A percentile compares a stretch with the other conserved stretches of the same genome.
Evolutionary conservation across 2,329 filamentous ascomycete species (phyloP).

Genomic region (Dactylellina cionopaga): DNA sequence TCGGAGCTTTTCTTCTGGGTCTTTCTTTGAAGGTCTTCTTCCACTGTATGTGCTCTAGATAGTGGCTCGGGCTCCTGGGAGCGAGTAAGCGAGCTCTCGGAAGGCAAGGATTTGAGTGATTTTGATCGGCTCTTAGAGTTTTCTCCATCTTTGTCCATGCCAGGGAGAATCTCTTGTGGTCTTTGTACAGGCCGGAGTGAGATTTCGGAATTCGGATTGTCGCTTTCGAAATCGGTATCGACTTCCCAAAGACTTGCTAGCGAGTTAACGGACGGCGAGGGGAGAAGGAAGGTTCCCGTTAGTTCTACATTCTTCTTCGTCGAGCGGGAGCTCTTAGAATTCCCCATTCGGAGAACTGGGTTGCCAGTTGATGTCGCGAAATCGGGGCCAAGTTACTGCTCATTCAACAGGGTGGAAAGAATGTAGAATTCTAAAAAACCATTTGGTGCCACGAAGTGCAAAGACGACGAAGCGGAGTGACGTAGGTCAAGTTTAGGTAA

Average conservation of each 20-base stretch:
- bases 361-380: too few relatives aligned
- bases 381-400: background rate
- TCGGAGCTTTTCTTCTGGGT: background rate
- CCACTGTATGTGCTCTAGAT: slow-evolving; percentile 1
- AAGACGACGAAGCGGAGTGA: too few relatives aligned
- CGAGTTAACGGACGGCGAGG: slow-evolving; percentile 21
- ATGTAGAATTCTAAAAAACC: too few relatives aligned
- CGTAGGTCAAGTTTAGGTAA: too few relatives aligned
- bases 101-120: background rate
- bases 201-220: slow-evolving; percentile 3
- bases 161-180: background rate
- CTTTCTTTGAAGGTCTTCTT: background rate
- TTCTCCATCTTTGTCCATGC: slow-evolving; percentile 16
- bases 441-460: too few relatives aligned
- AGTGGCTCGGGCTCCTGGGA: background rate
- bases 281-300: slow-evolving; percentile 26
- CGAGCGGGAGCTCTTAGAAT: background rate
- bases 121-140: background rate
- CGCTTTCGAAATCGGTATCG: slow-evolving; percentile 10
- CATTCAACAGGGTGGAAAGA: background rate
- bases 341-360: slow-evolving; percentile 26
- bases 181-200: background rate
- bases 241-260: slow-evolving; percentile 28
- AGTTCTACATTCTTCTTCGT: background rate
- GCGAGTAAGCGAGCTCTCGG: background rate